Percentiles rank a stretch among this genome's conserved stretches.
Conservation (phyloP, 768 basidiomycete genomes). For the Lactarius tabidus region DNA sequence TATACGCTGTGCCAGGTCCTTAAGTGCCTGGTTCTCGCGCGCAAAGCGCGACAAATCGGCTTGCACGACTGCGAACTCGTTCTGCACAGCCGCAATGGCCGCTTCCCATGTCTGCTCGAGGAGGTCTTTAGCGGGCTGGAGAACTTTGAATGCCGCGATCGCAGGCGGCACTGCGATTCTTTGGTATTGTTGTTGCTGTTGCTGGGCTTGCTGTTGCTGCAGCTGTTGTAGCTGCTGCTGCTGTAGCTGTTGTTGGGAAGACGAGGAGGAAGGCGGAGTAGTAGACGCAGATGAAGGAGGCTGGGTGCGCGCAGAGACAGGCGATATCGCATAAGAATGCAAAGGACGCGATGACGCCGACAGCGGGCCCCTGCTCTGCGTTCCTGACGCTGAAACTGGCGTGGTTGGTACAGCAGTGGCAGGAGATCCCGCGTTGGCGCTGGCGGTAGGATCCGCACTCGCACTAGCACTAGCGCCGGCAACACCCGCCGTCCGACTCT, state of each 20-base stretch:
- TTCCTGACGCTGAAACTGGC: neutral
- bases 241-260: neutral
- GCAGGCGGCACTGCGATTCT: neutral
- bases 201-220: no score
- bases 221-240: neutral
- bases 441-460: no score
- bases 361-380: constrained; percentile 2
- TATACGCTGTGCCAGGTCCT: neutral
- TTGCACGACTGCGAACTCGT: constrained; percentile 6
- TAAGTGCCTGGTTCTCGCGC: constrained; percentile 10
- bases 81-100: constrained; percentile 11
- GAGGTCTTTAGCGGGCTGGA: constrained; percentile 20
- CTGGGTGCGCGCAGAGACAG: neutral
- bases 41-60: neutral
- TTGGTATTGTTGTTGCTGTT: neutral
- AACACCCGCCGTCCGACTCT: neutral
- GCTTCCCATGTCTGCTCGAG: constrained; percentile 23
- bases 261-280: neutral
- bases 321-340: neutral
- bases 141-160: constrained; percentile 16
- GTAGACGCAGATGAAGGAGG: neutral
- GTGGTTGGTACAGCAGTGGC: no score
- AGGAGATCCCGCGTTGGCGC: no score
- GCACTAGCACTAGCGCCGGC: neutral
- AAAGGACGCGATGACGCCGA: no score